Conservation (phyloP, 176 grass and related monocot species). For the Avena eriantha region DNA sequence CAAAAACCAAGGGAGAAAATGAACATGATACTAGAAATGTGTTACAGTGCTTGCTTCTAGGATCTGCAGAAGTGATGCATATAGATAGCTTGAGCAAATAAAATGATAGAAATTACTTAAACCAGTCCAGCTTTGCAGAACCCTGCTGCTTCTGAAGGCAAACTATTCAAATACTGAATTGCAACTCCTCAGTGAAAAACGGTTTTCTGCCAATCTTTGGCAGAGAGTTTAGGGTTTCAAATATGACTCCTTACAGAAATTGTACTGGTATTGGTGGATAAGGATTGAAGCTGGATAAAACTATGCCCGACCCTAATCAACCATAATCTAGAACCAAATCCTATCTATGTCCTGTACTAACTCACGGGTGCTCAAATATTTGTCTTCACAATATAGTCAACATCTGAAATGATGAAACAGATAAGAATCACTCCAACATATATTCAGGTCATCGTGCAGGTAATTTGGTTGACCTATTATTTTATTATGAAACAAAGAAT, state of each 20-base stretch:
- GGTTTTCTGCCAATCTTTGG: not conserved
- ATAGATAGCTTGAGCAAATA: not conserved
- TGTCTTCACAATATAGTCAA: not conserved
- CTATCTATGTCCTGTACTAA: not conserved
- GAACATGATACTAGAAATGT: not conserved
- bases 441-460: not conserved
- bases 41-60: not conserved
- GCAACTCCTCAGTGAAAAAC: not conserved
- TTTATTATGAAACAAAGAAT: not conserved
- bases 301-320: not conserved
- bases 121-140: not conserved
- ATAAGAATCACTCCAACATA: not conserved
- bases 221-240: not conserved
- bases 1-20: not conserved
- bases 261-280: not conserved
- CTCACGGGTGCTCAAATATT: not conserved
- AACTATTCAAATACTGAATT: not conserved
- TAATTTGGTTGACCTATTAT: not conserved
- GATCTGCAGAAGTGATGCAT: not conserved
- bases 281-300: not conserved
- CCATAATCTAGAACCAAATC: not conserved
- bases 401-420: not conserved
- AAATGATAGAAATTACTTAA: not conserved
- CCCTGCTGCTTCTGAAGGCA: not conserved
- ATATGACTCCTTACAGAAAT: not conserved